These are phyloP conservation scores for Eucalyptus erythrocorys DNA, from an alignment of 345 rosid genomes.

Conservation along the genomic window DNA sequence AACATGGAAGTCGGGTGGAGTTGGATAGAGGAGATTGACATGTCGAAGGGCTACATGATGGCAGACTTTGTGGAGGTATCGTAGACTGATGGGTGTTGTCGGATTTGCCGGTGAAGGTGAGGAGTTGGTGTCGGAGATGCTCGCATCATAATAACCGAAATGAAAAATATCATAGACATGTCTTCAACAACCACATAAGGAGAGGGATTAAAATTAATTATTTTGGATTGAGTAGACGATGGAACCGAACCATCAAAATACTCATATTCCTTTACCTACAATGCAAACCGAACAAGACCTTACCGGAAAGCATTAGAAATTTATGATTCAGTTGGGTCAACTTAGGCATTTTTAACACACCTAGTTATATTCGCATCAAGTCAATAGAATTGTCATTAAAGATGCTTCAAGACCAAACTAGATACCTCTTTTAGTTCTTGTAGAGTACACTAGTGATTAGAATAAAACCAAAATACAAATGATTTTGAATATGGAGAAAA, in stretches of 20 bases:
- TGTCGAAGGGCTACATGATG: background rate
- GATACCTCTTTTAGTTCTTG: background rate
- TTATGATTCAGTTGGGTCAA: fast-evolving
- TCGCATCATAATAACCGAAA: background rate
- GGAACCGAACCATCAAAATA: background rate
- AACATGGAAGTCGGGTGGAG: background rate
- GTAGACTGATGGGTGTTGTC: background rate
- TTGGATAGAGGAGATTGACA: background rate
- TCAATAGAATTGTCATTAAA: no score
- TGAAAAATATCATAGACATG: background rate
- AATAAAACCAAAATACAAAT: no score
- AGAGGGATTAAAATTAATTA: background rate
- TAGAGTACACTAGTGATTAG: background rate
- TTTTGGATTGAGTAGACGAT: background rate
- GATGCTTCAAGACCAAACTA: background rate
- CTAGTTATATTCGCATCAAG: fast-evolving
- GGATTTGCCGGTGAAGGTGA: background rate
- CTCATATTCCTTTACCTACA: background rate
- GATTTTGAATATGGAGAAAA: background rate
- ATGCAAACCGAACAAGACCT: no score
- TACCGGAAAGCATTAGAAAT: background rate
- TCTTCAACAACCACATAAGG: background rate
- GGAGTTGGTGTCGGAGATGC: background rate
- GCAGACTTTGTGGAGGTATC: background rate
- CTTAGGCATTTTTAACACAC: background rate